Evolutionary conservation across 2,329 filamentous ascomycete genomes (phyloP).

Genomic region (Alternaria arborescens): DNA sequence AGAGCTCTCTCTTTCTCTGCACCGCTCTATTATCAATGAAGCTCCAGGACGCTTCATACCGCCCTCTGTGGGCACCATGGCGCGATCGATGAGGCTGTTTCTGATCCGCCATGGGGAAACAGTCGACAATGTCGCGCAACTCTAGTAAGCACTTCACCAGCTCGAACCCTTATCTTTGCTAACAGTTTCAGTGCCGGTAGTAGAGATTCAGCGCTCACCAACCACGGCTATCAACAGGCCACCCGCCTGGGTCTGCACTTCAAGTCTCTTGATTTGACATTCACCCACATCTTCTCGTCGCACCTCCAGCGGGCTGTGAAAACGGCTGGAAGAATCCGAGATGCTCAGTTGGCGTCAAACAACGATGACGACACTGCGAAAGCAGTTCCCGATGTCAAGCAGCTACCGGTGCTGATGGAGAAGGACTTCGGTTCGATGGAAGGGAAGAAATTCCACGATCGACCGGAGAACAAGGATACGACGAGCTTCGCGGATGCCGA

Average conservation of each 20-base stretch:
- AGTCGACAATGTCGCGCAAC: conserved; percentile 82
- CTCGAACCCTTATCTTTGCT: conserved; percentile 21
- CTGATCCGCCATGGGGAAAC: conserved; percentile 90
- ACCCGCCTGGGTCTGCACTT: conserved; percentile 73
- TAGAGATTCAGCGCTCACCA: conserved; percentile 81
- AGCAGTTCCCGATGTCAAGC: conserved; percentile 32
- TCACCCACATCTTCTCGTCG: conserved; percentile 78
- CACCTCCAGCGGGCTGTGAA: conserved; percentile 76
- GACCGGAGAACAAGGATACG: conserved; percentile 51
- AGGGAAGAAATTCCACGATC: conserved; percentile 64
- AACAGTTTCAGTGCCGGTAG: conserved; percentile 71
- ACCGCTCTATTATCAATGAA: conserved; percentile 24
- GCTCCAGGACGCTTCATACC: conserved; percentile 15
- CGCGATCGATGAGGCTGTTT: conserved; percentile 67
- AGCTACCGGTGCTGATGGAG: conserved; percentile 65
- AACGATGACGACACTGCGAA: conserved; percentile 2
- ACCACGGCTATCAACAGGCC: conserved; percentile 83
- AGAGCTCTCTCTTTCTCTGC: conserved; percentile 4
- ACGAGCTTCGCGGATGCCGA: conserved; percentile 68
- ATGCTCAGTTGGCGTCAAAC: conserved; percentile 57
- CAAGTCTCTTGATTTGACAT: conserved; percentile 68
- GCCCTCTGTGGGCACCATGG: conserved; percentile 35
- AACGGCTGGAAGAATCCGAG: conserved; percentile 73
- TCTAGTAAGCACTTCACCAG: conserved; percentile 65
- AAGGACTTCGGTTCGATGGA: conserved; percentile 78